These are phyloP conservation scores for Gnomoniopsis sp. DNA, from an alignment of 2,329 filamentous ascomycete genomes.

Conservation along the genomic window DNA sequence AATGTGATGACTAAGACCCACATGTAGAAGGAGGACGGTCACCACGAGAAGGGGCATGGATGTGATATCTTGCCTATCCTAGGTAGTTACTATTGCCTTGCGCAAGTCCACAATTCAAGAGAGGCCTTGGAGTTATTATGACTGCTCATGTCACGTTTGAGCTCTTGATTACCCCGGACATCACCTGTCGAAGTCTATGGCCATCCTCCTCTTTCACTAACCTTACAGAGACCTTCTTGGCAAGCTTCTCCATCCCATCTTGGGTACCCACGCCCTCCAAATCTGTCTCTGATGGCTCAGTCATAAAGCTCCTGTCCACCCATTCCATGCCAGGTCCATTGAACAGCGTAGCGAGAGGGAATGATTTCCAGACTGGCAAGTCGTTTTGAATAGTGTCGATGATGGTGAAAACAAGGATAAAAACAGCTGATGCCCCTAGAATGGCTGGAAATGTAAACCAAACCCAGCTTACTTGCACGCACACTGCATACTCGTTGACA, in stretches of 20 bases:
- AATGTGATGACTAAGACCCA: too few species aligned
- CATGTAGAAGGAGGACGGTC: too few species aligned
- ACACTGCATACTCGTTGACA: background rate
- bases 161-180: too few species aligned
- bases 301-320: background rate
- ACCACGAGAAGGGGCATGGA: too few species aligned
- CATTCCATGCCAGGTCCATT: background rate
- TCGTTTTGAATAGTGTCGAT: background rate
- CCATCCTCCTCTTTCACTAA: background rate
- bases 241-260: background rate
- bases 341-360: background rate
- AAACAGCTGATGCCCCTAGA: background rate
- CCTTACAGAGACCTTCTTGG: background rate
- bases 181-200: background rate
- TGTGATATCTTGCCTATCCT: too few species aligned
- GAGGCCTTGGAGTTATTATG: too few species aligned
- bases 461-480: conserved; percentile 3
- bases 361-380: conserved; percentile 1
- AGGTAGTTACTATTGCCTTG: too few species aligned
- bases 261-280: background rate
- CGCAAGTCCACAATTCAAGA: too few species aligned
- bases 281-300: background rate
- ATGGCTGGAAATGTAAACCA: conserved; percentile 4
- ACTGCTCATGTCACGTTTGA: too few species aligned
- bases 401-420: background rate